These are phyloP conservation scores for Mycena vulgaris DNA, from an alignment of 768 basidiomycete genomes.

Conservation along the genomic window DNA sequence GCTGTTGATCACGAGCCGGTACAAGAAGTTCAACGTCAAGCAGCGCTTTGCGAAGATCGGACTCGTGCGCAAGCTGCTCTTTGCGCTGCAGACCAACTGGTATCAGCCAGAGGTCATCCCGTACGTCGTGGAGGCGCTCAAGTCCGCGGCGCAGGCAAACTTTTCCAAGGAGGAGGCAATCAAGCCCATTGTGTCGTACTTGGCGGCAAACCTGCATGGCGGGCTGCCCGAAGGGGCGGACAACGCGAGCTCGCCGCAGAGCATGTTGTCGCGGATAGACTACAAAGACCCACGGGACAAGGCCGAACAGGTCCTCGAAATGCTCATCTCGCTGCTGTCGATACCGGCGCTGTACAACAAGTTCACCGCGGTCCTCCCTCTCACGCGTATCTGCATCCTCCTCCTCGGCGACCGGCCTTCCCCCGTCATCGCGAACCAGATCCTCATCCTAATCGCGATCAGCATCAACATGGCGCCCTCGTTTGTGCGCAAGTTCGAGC, in stretches of 20 bases:
- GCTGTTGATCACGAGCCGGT: slow-evolving; percentile 80
- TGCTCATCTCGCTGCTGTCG: slow-evolving; percentile 74
- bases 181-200: slow-evolving; percentile 89
- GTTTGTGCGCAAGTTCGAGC: slow-evolving; percentile 88
- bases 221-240: slow-evolving; percentile 16
- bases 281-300: slow-evolving; percentile 65
- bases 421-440: slow-evolving; percentile 69
- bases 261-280: slow-evolving; percentile 71
- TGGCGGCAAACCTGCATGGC: slow-evolving; percentile 82
- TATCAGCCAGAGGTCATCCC: slow-evolving; percentile 70
- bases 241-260: slow-evolving; percentile 64
- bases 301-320: slow-evolving; percentile 77
- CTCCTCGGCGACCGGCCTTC: slow-evolving; percentile 85
- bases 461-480: slow-evolving; percentile 69
- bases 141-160: slow-evolving; percentile 71
- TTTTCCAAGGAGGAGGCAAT: slow-evolving; percentile 83
- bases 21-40: slow-evolving; percentile 83
- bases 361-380: slow-evolving; percentile 81
- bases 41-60: slow-evolving; percentile 81
- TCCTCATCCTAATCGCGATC: slow-evolving; percentile 72
- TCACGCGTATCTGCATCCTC: slow-evolving; percentile 84
- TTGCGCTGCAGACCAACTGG: slow-evolving; percentile 85
- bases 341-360: slow-evolving; percentile 73
- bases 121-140: slow-evolving; percentile 72
- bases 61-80: slow-evolving; percentile 83